Evolutionary conservation across 345 rosid species (phyloP).

Genomic region (Carallia pectinifolia): DNA sequence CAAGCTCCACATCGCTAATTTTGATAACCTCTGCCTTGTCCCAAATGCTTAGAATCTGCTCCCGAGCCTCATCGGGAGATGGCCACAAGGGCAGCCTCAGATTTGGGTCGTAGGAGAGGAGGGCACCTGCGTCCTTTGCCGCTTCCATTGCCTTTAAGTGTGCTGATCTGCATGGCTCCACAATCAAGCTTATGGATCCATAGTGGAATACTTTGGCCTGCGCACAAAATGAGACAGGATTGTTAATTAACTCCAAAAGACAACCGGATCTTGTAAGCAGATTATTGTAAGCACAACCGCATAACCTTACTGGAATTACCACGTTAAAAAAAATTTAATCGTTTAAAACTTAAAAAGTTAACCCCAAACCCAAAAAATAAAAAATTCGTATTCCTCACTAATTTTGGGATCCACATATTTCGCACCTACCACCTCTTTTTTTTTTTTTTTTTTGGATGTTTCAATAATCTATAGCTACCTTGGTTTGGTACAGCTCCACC

Average conservation of each 20-base stretch:
- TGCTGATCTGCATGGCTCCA: conserved; percentile 98
- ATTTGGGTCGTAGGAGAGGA: conserved; percentile 95
- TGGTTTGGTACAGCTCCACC: not conserved
- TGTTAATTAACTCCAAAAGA: not conserved
- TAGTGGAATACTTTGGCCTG: conserved; percentile 92
- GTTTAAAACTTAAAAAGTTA: no score
- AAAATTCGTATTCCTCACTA: no score
- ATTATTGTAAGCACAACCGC: no score
- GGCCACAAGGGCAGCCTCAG: conserved; percentile 95
- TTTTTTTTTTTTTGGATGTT: no score
- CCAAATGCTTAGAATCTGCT: conserved; percentile 93
- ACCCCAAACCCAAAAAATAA: no score
- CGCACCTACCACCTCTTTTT: no score
- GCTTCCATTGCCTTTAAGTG: conserved; percentile 90
- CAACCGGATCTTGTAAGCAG: no score
- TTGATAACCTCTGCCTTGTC: conserved; percentile 93
- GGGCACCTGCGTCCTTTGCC: conserved; percentile 83
- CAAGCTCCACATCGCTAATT: conserved; percentile 91
- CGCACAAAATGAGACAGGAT: not conserved
- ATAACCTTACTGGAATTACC: no score
- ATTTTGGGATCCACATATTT: no score
- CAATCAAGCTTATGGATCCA: conserved; percentile 95
- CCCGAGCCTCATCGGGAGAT: conserved; percentile 75
- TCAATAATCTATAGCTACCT: no score
- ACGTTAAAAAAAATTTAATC: no score